Percentiles rank a stretch among this genome's conserved stretches.
Evolutionary conservation across 2,329 filamentous ascomycete species (phyloP).

Genomic region (Xylariaceae sp.): DNA sequence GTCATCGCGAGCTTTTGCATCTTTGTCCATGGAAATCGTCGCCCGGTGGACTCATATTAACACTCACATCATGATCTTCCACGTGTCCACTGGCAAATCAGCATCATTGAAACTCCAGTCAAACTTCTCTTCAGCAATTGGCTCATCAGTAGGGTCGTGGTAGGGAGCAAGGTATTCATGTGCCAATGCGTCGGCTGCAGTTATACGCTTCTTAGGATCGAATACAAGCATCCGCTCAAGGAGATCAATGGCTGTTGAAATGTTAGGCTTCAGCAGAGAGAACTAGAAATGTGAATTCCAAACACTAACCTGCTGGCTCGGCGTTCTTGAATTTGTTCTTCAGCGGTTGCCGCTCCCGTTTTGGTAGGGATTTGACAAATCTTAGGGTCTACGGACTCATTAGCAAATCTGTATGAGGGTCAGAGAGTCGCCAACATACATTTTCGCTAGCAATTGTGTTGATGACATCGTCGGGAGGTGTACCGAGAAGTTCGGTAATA

Average conservation of each 20-base stretch:
- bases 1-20: conserved; percentile 11
- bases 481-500: conserved; percentile 95
- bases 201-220: conserved; percentile 94
- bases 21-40: not conserved
- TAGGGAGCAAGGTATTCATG: conserved; percentile 96
- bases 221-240: conserved; percentile 98
- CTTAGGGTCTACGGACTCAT: conserved; percentile 70
- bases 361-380: conserved; percentile 96
- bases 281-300: not conserved
- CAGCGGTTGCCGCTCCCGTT: conserved; percentile 87
- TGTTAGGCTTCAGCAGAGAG: conserved; percentile 31
- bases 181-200: conserved; percentile 79
- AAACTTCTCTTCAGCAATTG: conserved; percentile 94
- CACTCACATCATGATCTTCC: conserved; percentile 99
- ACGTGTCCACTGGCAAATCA: conserved; percentile 96
- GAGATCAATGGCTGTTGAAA: conserved; percentile 77
- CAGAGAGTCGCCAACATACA: conserved; percentile 52
- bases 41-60: not conserved
- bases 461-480: conserved; percentile 97
- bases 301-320: conserved; percentile 70
- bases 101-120: conserved; percentile 99
- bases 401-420: conserved; percentile 18
- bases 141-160: conserved; percentile 96
- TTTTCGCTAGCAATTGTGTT: conserved; percentile 99
- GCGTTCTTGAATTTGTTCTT: conserved; percentile 93